Conservation (phyloP, 2,329 filamentous ascomycete genomes). For the Fusarium staphyleae region DNA sequence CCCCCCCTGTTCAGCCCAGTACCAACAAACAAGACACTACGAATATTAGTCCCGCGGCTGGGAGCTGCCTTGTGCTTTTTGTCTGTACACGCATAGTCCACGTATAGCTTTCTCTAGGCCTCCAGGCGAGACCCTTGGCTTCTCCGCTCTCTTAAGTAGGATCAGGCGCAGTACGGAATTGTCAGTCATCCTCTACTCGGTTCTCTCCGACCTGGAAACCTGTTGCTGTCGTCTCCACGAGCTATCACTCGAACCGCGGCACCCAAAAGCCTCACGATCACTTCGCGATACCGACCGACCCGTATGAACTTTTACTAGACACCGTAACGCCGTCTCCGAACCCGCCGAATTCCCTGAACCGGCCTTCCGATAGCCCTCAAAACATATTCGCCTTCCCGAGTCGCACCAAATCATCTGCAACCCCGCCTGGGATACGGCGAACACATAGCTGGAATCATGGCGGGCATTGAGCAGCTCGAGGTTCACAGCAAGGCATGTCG, state of each 20-base stretch:
- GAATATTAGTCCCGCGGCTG: conserved; percentile 28
- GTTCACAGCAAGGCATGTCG: conserved; percentile 89
- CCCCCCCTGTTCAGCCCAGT: conserved; percentile 27
- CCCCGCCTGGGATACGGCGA: conserved; percentile 3
- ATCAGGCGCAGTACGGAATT: conserved; percentile 15
- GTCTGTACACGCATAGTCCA: conserved; percentile 37
- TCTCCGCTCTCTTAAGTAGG: conserved; percentile 24
- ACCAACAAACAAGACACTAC: conserved; percentile 25
- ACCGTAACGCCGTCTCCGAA: conserved; percentile 22
- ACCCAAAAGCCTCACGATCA: conserved; percentile 21
- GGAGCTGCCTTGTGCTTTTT: conserved; percentile 32
- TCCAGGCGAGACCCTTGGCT: conserved; percentile 26
- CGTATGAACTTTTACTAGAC: conserved; percentile 35
- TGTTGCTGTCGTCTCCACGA: conserved; percentile 20
- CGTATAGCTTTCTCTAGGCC: conserved; percentile 25
- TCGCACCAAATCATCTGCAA: conserved; percentile 10
- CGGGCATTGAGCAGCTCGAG: conserved; percentile 94
- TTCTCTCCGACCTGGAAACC: conserved; percentile 22
- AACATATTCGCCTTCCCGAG: conserved; percentile 1
- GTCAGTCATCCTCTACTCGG: conserved; percentile 25
- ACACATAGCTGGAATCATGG: conserved; percentile 63
- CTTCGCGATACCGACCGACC: conserved; percentile 26
- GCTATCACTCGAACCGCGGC: conserved; percentile 19
- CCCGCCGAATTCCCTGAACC: conserved; percentile 2
- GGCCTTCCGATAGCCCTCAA: conserved; percentile 13